Evolutionary conservation across 768 basidiomycete species (phyloP).

Genomic region (Mycena pura): DNA sequence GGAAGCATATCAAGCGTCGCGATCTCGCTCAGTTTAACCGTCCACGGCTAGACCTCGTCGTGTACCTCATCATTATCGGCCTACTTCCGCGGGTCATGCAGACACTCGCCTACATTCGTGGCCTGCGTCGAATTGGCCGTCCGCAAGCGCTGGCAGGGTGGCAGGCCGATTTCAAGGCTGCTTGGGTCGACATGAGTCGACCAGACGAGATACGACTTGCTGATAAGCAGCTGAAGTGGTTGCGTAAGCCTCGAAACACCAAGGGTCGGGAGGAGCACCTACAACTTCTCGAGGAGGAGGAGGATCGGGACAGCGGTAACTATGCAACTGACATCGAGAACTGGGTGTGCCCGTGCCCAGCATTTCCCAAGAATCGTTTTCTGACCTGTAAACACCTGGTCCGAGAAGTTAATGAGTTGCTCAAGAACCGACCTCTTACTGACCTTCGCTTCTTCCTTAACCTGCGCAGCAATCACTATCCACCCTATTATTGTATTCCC

Average conservation of each 20-base stretch:
- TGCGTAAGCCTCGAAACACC: background rate
- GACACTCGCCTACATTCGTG: slow-evolving; percentile 24
- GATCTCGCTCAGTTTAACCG: slow-evolving; percentile 30
- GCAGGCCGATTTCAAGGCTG: slow-evolving; percentile 25
- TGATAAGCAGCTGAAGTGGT: slow-evolving; percentile 24
- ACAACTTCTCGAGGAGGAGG: slow-evolving; percentile 21
- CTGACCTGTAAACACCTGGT: slow-evolving; percentile 31
- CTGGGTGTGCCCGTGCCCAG: slow-evolving; percentile 26
- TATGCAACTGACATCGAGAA: slow-evolving; percentile 21
- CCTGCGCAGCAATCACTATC: slow-evolving; percentile 6
- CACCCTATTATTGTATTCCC: slow-evolving; percentile 20
- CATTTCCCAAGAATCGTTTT: slow-evolving; percentile 12
- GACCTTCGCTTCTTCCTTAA: slow-evolving; percentile 18
- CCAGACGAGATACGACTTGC: slow-evolving; percentile 24
- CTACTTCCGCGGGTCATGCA: slow-evolving; percentile 20
- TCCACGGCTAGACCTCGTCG: slow-evolving; percentile 31
- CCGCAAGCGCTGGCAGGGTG: slow-evolving; percentile 20
- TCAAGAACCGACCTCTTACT: slow-evolving; percentile 22
- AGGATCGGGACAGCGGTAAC: slow-evolving; percentile 6
- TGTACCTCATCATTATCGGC: slow-evolving; percentile 7
- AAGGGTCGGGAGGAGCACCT: background rate
- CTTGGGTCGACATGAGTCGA: slow-evolving; percentile 24
- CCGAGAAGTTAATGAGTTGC: slow-evolving; percentile 9
- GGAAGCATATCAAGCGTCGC: slow-evolving; percentile 30
- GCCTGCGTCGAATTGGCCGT: slow-evolving; percentile 20